These are phyloP conservation scores for Paratinospora sagittata DNA, from an alignment of 164 flowering plant genomes.

Conservation along the genomic window DNA sequence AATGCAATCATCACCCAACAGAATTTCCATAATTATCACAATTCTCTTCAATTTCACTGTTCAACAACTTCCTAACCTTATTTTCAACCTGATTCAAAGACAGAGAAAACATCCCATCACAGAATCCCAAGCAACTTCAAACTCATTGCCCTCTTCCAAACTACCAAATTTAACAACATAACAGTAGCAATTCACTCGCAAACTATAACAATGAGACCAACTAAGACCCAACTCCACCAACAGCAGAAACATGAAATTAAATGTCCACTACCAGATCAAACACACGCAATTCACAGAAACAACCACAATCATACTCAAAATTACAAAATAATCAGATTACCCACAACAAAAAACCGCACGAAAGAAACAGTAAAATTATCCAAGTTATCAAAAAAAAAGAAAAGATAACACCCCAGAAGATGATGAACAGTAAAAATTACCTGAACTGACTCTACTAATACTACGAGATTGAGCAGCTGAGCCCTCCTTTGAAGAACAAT, in stretches of 20 bases:
- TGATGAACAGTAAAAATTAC: conserved; percentile 16
- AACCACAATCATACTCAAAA: neutral
- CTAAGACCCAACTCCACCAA: too few species aligned
- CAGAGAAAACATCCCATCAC: neutral
- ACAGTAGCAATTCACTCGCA: neutral
- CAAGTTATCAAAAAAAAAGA: neutral
- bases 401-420: neutral
- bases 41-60: neutral
- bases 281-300: neutral
- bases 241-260: neutral
- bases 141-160: neutral
- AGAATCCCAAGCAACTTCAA: neutral
- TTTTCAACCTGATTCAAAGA: neutral
- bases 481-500: conserved; percentile 39
- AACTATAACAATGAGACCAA: neutral
- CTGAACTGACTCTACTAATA: conserved; percentile 39
- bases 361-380: neutral
- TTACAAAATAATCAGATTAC: neutral
- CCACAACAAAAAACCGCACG: neutral
- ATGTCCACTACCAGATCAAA: neutral
- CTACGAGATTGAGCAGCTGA: conserved; percentile 46
- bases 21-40: neutral
- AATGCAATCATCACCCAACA: neutral
- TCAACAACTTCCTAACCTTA: neutral
- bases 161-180: neutral